Percentiles rank a stretch among this genome's conserved stretches.
Evolutionary conservation across 2,329 filamentous ascomycete species (phyloP).

Genomic region (Cadophora luteo-olivacea): DNA sequence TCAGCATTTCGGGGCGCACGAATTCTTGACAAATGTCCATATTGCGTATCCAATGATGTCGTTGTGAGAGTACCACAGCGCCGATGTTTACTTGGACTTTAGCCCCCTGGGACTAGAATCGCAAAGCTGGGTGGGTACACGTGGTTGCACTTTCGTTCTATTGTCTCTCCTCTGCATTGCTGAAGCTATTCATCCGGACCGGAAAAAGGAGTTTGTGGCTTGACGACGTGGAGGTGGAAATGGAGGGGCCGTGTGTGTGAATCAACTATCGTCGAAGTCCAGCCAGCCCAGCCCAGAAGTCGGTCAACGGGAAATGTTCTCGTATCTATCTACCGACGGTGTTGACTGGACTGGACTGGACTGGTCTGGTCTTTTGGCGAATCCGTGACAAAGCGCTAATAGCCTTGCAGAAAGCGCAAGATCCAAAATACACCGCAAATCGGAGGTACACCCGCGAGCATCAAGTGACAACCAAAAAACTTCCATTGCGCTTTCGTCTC

Average conservation of each 20-base stretch:
- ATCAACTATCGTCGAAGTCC: not conserved
- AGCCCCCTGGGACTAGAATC: not conserved
- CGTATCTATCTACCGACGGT: not conserved
- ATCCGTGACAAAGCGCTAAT: constrained; percentile 19
- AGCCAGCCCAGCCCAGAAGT: not conserved
- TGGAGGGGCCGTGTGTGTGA: not conserved
- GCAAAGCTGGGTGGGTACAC: constrained; percentile 6
- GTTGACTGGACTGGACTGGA: not conserved
- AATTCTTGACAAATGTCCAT: constrained; percentile 26
- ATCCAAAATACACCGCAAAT: not conserved
- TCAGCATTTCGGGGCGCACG: constrained; percentile 26
- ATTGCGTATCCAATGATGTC: constrained; percentile 24
- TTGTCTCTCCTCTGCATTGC: not conserved
- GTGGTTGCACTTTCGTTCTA: not conserved
- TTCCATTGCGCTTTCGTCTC: constrained; percentile 10
- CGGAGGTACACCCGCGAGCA: constrained; percentile 8
- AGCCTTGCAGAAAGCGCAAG: constrained; percentile 13
- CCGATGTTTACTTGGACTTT: constrained; percentile 7
- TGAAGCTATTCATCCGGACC: constrained; percentile 12
- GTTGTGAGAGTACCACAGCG: constrained; percentile 26
- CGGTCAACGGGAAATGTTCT: not conserved
- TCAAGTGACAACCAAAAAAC: constrained; percentile 22
- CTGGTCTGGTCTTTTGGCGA: not conserved
- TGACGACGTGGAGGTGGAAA: not conserved
- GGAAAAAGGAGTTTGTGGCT: constrained; percentile 4